phyloP scores from a whole-genome alignment of 495 filamentous ascomycete species.

The Penicillium antarcticum region DNA sequence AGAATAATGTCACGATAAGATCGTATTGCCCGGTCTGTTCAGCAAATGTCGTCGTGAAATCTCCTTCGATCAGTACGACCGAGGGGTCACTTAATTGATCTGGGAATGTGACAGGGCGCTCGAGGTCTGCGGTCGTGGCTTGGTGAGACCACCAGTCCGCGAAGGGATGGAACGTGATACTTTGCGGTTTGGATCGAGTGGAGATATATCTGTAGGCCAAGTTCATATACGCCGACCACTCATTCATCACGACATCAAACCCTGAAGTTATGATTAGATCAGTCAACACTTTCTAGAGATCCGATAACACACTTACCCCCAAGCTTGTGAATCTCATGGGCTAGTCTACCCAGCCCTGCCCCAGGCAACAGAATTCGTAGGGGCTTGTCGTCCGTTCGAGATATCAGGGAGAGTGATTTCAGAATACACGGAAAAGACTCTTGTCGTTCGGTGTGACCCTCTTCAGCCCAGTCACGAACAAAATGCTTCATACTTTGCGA shows the following conservation, averaged over 20 bases:
- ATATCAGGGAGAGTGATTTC: slow-evolving; percentile 16
- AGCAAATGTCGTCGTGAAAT: slow-evolving; percentile 33
- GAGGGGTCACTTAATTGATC: slow-evolving; percentile 15
- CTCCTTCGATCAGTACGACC: slow-evolving; percentile 34
- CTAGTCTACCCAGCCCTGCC: slow-evolving; percentile 40
- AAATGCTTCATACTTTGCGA: slow-evolving; percentile 45
- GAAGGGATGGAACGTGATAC: slow-evolving; percentile 36
- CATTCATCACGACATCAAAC: slow-evolving; percentile 41
- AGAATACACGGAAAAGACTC: slow-evolving; percentile 35
- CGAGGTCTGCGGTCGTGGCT: slow-evolving; percentile 29
- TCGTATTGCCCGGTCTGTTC: slow-evolving; percentile 25
- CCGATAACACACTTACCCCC: slow-evolving; percentile 17
- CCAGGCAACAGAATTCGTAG: slow-evolving; percentile 39
- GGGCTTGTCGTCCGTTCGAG: slow-evolving; percentile 2
- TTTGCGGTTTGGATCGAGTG: slow-evolving; percentile 3
- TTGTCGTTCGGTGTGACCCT: slow-evolving; percentile 36
- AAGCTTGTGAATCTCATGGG: slow-evolving; percentile 34
- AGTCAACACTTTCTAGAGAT: too few species aligned
- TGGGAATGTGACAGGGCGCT: slow-evolving; percentile 37
- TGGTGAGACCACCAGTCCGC: slow-evolving; percentile 47
- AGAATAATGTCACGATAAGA: slow-evolving; percentile 45
- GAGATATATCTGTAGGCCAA: slow-evolving; percentile 32
- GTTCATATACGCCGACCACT: slow-evolving; percentile 43
- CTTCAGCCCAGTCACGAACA: slow-evolving; percentile 43
- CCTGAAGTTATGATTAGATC: slow-evolving; percentile 5